These are phyloP conservation scores for Elaeis guineensis DNA, from an alignment of 176 grass and related monocot genomes.

Conservation along the genomic window DNA sequence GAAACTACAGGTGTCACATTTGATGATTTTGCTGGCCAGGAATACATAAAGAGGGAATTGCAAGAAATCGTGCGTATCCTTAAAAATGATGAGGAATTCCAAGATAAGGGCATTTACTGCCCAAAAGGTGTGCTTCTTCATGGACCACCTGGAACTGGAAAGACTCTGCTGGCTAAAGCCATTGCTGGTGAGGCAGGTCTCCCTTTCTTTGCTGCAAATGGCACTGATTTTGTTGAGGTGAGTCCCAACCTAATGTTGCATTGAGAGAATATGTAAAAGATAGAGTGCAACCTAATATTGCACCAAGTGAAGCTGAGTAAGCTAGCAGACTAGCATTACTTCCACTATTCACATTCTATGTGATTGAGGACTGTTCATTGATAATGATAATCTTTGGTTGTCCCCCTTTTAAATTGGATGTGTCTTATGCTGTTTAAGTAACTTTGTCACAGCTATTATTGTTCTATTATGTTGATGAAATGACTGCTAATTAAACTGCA, in stretches of 20 bases:
- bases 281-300: too few species aligned
- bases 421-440: too few species aligned
- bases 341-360: too few species aligned
- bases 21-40: conserved; percentile 30
- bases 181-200: conserved; percentile 29
- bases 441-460: too few species aligned
- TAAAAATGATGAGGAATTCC: conserved; percentile 30
- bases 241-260: neutral
- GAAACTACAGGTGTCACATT: conserved; percentile 27
- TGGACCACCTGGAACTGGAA: conserved; percentile 28
- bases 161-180: conserved; percentile 27
- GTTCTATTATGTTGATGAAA: too few species aligned
- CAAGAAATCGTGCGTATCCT: conserved; percentile 28
- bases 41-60: conserved; percentile 25
- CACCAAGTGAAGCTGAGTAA: too few species aligned
- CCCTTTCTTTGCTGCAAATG: conserved; percentile 30
- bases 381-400: too few species aligned
- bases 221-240: conserved; percentile 33
- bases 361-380: too few species aligned
- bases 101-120: conserved; percentile 30
- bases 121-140: conserved; percentile 29
- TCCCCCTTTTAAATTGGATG: too few species aligned
- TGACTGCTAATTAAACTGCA: too few species aligned
- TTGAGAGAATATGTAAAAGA: too few species aligned
- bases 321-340: too few species aligned